Evolutionary conservation across 1,139 yeast genomes (phyloP), one percentile per base, ranked within the genome.

Genomic region (Yamadazyma oceani): DNA sequence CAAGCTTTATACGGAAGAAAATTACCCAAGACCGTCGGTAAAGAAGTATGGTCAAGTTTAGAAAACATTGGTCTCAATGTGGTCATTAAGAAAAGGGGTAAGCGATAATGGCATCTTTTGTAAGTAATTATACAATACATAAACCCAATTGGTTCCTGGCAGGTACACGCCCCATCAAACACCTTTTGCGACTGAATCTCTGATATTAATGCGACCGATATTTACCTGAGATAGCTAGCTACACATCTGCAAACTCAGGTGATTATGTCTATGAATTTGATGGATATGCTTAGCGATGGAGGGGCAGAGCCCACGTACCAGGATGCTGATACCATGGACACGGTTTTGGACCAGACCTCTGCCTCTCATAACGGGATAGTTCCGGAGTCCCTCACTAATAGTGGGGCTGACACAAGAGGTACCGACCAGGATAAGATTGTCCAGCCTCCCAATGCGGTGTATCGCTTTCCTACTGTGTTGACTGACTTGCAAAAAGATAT

Each of bases 1-100:
- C 97, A 90, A 58, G 86, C 96, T 54, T 68, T 90, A n/a, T 92
- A 90, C 55, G 97, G 97, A 0, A 71, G 96, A 26, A 92, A 92
- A 58, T 66, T 92, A 36, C 97, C 97, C 0, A 74, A 77, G 46
- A 64, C 63, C 25, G 75, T 85, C 3, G 75, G 71, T 49, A 71
- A 69, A 10, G 65, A 66, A 30, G 78, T 84, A 1, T 85, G 92
- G 92, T 72, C 72, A 28, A 82, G 87, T 58, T 75, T 80, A 26
- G 81, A 78, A 31, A 69, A 64, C 35, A 66, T 72, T 14, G 76
- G 78, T 2, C 54, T 69, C 16, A 66, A 56, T 44, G 67, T 70
- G 2, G 62, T 59, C n/a, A 45, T 68, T 12, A 68, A 64, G 54
- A 66, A 60, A 50, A 65, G 61, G 43, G 57, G 62, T 6, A 54